phyloP scores from a whole-genome alignment of 306 rosid species.

The Cucurbita argyrosperma region DNA sequence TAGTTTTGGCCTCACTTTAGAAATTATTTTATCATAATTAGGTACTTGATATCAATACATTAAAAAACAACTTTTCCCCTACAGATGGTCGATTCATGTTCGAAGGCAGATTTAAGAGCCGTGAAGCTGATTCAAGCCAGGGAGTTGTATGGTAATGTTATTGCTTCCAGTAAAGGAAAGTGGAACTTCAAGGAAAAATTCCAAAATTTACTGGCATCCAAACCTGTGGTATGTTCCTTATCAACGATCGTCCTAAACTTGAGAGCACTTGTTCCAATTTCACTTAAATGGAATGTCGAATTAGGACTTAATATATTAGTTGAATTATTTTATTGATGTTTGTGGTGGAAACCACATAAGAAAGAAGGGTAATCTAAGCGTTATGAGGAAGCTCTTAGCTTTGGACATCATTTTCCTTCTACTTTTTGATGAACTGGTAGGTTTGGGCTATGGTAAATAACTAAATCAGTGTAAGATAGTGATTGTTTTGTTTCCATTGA shows the following conservation, averaged over 20 bases:
- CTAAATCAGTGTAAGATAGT: not conserved
- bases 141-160: slow-evolving; percentile 55
- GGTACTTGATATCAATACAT: not conserved
- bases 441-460: not conserved
- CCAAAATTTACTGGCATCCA: slow-evolving; percentile 43
- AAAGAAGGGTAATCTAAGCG: not conserved
- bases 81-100: slow-evolving; percentile 22
- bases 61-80: not conserved
- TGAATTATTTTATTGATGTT: not conserved
- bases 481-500: not conserved
- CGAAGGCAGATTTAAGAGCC: slow-evolving; percentile 22
- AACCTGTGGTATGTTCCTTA: slow-evolving; percentile 43
- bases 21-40: not conserved
- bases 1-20: not conserved
- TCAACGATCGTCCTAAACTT: not conserved
- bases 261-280: not conserved
- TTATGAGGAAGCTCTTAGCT: not conserved
- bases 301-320: not conserved
- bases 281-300: not conserved
- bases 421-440: not conserved
- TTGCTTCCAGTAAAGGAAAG: slow-evolving; percentile 29
- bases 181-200: slow-evolving; percentile 51
- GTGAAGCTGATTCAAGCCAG: slow-evolving; percentile 54
- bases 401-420: not conserved
- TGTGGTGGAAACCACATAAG: not conserved